Evolutionary conservation across 129 eudicot species (phyloP), one percentile per base, ranked within the genome.

Genomic region (Centaurea solstitialis): DNA sequence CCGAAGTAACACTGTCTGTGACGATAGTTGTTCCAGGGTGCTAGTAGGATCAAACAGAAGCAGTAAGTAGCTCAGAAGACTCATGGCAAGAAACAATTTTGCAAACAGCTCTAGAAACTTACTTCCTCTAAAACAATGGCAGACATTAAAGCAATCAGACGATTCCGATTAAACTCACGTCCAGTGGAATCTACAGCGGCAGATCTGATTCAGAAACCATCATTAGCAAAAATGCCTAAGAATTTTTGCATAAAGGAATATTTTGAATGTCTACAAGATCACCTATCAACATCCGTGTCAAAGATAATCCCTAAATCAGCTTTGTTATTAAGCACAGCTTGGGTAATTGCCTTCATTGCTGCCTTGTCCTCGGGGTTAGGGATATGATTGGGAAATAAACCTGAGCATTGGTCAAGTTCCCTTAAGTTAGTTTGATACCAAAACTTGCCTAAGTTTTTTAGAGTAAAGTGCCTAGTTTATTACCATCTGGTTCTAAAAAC

Each of bases 261-360:
- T 24, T 67, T 6, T 70, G 12, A 87, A 28, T 47, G 62, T 53
- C 57, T 33, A 82, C 39, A 81, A n/a, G 21, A 24, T 79, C 62
- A 95, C 99, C 99, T 91, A 85, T 95, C 99, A 83, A 95, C 99
- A 90, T 95, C 99, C 33, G 99, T 95, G 87, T 95, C 99, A 83
- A 95, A 95, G 77, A 95, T 95, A 77, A 95, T 95, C 72, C 99
- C 99, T 89, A 95, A 77, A 89, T 95, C 99, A 74, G 98, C 99
- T 79, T 88, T 89, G 88, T 92, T 95, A 83, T 88, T 87, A 65
- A 93, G 92, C 67, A 93, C 98, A 6, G 99, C 98, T 78, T 84
- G 89, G 8, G 98, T 95, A 62, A 95, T 95, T 38, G 99, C 93
- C 84, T 88, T 88, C 99, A 95, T 95, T 67, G 99, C 99, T 77